Conservation (phyloP, 1,284 basidiomycete genomes). For the Ceratorhiza oryzae-sativae region DNA sequence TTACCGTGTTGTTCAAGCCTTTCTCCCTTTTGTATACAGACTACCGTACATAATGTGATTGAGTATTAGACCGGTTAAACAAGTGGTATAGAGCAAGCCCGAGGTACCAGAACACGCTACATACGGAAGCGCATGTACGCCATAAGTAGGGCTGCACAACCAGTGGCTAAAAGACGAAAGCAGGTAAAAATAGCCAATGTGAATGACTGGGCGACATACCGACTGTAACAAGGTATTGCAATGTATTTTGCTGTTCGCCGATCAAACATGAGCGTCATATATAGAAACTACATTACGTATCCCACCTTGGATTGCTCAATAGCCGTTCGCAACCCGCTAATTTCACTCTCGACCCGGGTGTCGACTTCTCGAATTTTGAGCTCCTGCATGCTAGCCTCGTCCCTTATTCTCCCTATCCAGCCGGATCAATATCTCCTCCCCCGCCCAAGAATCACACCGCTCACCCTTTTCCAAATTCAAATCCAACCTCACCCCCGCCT, state of each 20-base stretch:
- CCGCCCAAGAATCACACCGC: slow-evolving; percentile 12
- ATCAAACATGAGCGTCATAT: neutral
- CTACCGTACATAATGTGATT: slow-evolving; percentile 17
- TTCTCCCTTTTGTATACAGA: neutral
- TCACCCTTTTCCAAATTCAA: slow-evolving; percentile 92
- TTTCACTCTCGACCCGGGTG: slow-evolving; percentile 96
- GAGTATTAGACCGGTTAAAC: neutral
- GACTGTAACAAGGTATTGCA: slow-evolving; percentile 84
- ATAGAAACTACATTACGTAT: slow-evolving; percentile 40
- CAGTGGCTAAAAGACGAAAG: slow-evolving; percentile 66
- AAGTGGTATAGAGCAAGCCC: neutral
- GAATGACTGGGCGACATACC: slow-evolving; percentile 57
- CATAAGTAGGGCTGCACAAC: slow-evolving; percentile 85
- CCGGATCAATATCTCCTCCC: slow-evolving; percentile 1
- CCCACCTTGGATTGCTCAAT: slow-evolving; percentile 91
- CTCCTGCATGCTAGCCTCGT: slow-evolving; percentile 92
- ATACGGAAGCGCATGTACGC: slow-evolving; percentile 75
- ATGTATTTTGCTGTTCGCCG: slow-evolving; percentile 68
- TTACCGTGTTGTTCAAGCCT: neutral
- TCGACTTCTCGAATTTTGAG: slow-evolving; percentile 99
- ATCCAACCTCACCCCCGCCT: slow-evolving; percentile 93
- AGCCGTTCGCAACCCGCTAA: slow-evolving; percentile 85
- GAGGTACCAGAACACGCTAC: neutral
- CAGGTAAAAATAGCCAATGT: neutral
- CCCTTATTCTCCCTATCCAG: slow-evolving; percentile 75